phyloP scores from a whole-genome alignment of 2,329 filamentous ascomycete species.

The Raffaelea deltoideospora region DNA sequence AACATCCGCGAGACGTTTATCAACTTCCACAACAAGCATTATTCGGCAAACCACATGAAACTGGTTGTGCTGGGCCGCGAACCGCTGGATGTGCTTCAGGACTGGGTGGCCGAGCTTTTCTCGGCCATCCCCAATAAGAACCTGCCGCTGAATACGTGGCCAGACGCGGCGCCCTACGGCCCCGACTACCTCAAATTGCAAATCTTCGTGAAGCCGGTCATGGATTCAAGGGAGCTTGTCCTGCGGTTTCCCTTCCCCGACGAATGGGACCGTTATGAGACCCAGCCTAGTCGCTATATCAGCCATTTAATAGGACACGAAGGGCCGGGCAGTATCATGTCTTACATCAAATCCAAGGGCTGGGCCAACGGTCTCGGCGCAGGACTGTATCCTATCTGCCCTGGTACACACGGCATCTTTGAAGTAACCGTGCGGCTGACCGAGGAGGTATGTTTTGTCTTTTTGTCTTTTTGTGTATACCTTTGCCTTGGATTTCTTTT shows the following conservation, averaged over 20 bases:
- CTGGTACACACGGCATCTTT: slow-evolving; percentile 63
- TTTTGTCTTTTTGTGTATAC: no score
- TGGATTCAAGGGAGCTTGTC: slow-evolving; percentile 68
- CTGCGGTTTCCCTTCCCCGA: slow-evolving; percentile 76
- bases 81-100: slow-evolving; percentile 63
- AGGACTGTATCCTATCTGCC: slow-evolving; percentile 60
- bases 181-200: slow-evolving; percentile 43
- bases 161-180: slow-evolving; percentile 32
- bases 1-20: slow-evolving; percentile 87
- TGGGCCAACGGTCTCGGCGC: slow-evolving; percentile 77
- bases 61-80: slow-evolving; percentile 75
- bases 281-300: slow-evolving; percentile 72
- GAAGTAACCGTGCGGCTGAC: slow-evolving; percentile 68
- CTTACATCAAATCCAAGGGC: slow-evolving; percentile 77
- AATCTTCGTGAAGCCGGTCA: slow-evolving; percentile 80
- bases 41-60: slow-evolving; percentile 91
- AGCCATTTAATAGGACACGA: slow-evolving; percentile 86
- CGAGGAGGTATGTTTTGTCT: slow-evolving; percentile 47
- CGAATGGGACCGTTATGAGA: slow-evolving; percentile 64
- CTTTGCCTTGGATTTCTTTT: background rate
- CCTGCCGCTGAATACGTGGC: slow-evolving; percentile 45
- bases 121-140: slow-evolving; percentile 70
- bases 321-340: slow-evolving; percentile 80
- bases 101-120: slow-evolving; percentile 75
- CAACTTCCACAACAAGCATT: slow-evolving; percentile 76